Conservation (phyloP, 148 eudicot genomes). For the Fagopyrum tataricum region DNA sequence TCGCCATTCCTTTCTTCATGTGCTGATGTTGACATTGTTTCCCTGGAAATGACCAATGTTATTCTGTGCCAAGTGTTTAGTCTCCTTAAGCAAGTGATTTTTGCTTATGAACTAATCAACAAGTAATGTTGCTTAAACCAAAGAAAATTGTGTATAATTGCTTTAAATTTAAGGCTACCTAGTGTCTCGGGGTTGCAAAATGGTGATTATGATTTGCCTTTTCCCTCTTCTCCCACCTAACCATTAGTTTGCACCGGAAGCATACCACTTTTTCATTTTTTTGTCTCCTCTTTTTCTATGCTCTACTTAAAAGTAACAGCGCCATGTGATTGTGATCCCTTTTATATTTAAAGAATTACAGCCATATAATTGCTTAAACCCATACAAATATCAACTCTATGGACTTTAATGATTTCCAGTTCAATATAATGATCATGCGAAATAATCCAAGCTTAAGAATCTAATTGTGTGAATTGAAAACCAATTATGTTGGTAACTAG, state of each 20-base stretch:
- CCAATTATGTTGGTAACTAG: background rate
- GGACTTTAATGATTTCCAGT: background rate
- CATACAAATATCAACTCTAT: background rate
- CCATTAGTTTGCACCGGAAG: background rate
- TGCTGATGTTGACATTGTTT: conserved; percentile 11
- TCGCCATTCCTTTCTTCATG: conserved; percentile 5
- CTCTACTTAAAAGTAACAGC: conserved; percentile 1
- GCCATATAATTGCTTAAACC: conserved; percentile 1
- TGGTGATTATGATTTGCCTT: background rate
- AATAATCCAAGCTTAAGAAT: background rate
- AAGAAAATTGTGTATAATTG: background rate
- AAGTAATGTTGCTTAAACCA: background rate
- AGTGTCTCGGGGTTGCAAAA: background rate
- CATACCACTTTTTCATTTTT: background rate
- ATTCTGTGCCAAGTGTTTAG: background rate
- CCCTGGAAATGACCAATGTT: conserved; percentile 6
- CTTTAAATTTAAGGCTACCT: conserved; percentile 2
- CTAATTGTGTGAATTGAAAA: background rate
- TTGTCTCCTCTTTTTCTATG: background rate
- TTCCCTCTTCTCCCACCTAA: background rate
- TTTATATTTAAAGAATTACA: background rate
- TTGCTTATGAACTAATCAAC: background rate
- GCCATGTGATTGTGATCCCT: conserved; percentile 1
- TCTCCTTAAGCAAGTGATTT: conserved; percentile 2
- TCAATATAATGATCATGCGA: background rate